A percentile compares a stretch with the other conserved stretches of the same genome.
These are phyloP conservation scores for Aaosphaeria pasadenensis DNA, from an alignment of 2,329 filamentous ascomycete species.

Conservation along the genomic window DNA sequence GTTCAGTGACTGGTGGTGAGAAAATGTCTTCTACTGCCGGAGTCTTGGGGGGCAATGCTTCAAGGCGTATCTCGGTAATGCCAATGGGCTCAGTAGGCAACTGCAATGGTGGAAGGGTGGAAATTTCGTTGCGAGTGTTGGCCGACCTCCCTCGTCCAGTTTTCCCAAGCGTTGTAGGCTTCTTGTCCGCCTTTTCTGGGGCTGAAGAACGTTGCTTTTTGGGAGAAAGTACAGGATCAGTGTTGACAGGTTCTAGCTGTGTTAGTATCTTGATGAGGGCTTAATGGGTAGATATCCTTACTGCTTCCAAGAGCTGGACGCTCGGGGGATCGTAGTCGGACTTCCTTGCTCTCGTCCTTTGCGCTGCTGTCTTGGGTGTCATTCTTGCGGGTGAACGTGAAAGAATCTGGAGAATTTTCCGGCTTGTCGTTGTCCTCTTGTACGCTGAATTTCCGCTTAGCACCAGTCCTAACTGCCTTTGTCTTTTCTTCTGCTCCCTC, in stretches of 20 bases:
- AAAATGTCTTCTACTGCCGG: constrained; percentile 38
- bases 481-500: constrained; percentile 28
- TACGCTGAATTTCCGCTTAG: constrained; percentile 57
- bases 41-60: constrained; percentile 39
- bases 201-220: constrained; percentile 35
- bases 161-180: constrained; percentile 15
- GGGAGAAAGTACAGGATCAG: constrained; percentile 43
- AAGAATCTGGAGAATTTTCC: constrained; percentile 36
- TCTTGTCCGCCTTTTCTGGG: constrained; percentile 27
- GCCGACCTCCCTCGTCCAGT: constrained; percentile 17
- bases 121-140: constrained; percentile 20
- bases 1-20: constrained; percentile 44
- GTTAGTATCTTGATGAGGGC: constrained; percentile 7
- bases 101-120: constrained; percentile 16
- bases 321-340: constrained; percentile 19
- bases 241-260: constrained; percentile 48
- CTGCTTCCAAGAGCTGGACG: constrained; percentile 43
- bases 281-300: constrained; percentile 18
- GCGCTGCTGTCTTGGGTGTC: constrained; percentile 7
- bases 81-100: constrained; percentile 16
- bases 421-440: constrained; percentile 48
- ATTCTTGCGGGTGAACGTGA: constrained; percentile 46
- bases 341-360: constrained; percentile 13
- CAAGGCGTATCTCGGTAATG: constrained; percentile 28
- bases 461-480: constrained; percentile 43